Percentiles rank a stretch among this genome's conserved stretches.
These are phyloP conservation scores for Gymnopilus dilepis DNA, from an alignment of 768 basidiomycete species.

Conservation along the genomic window DNA sequence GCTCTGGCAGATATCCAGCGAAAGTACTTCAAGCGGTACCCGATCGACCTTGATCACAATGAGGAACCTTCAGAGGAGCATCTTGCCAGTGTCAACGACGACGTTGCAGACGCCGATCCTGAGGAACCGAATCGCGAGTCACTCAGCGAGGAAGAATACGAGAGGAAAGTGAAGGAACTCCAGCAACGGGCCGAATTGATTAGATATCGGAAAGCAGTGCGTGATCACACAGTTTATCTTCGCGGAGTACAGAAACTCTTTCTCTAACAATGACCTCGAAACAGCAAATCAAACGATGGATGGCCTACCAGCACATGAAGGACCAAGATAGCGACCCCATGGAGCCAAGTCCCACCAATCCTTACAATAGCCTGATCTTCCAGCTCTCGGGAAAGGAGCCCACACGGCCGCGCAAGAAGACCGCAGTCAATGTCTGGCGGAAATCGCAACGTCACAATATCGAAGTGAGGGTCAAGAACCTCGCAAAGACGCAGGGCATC, in stretches of 20 bases:
- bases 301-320: slow-evolving; percentile 22
- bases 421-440: background rate
- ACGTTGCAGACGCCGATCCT: slow-evolving; percentile 3
- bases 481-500: background rate
- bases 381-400: background rate
- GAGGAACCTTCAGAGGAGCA: slow-evolving; percentile 9
- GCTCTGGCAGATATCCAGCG: slow-evolving; percentile 13
- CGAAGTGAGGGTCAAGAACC: background rate
- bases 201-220: slow-evolving; percentile 2
- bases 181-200: background rate
- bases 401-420: background rate
- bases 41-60: slow-evolving; percentile 5
- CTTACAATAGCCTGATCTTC: background rate
- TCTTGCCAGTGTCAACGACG: slow-evolving; percentile 15
- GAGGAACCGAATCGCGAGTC: background rate
- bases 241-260: no score
- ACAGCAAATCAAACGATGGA: slow-evolving; percentile 25
- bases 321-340: slow-evolving; percentile 11
- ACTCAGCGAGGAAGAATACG: slow-evolving; percentile 1
- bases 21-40: slow-evolving; percentile 20
- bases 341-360: slow-evolving; percentile 1
- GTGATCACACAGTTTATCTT: background rate
- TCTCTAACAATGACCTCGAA: no score
- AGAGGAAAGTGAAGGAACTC: background rate
- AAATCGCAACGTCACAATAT: background rate